Base-by-base conservation (phyloP, 2,329 filamentous ascomycete genomes). In the Aspergillus fumigatiaffinis region DNA sequence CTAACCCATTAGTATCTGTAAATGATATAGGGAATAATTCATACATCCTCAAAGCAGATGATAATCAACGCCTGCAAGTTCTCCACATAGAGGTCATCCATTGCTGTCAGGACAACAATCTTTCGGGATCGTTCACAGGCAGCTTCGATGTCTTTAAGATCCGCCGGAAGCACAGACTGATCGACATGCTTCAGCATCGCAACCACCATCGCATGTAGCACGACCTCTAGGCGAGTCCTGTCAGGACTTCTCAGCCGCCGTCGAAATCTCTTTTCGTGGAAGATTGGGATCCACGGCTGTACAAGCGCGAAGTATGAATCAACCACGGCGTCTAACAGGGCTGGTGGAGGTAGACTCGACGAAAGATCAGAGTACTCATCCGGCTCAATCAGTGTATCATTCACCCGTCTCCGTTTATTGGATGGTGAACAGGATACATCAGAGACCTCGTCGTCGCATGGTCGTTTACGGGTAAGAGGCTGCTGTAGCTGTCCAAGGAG, bases 131-230 rank as follows among this genome's bases (percentile, higher is more conserved):
- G 48, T 41, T 42, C 58, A 9, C 54, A 50, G 20, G 51, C 46
- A 2, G 32, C 25, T 2, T 55, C 52, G 10, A 59, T 48, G 4
- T 56, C 49, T 20, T 28, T 26, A 1, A 57, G 52, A 26, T 47
- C 52, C 4, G 25, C 47, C 26, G 17, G 35, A 10, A 49, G 20
- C 14, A 23, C 25, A 3, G 32, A 38, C 2, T 38, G 29, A 8
- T 54, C 53, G 1, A 71, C 71, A 50, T 73, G 71, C 51, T 69
- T 67, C 51, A 76, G 76, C n/a, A 70, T 67, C 46, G 74, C 67
- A 8, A 76, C 74, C 41, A 64, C 25, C 52, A 77, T 75, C 1
- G 74, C 67, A 53, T 76, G 69, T 12, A 77, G 57, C 12, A 78
- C 63, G 0, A 72, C 65, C 2, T 63, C 59, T 44, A 77, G 56